phyloP scores from a whole-genome alignment of 2,329 filamentous ascomycete species.

The Diaporthe helianthi region DNA sequence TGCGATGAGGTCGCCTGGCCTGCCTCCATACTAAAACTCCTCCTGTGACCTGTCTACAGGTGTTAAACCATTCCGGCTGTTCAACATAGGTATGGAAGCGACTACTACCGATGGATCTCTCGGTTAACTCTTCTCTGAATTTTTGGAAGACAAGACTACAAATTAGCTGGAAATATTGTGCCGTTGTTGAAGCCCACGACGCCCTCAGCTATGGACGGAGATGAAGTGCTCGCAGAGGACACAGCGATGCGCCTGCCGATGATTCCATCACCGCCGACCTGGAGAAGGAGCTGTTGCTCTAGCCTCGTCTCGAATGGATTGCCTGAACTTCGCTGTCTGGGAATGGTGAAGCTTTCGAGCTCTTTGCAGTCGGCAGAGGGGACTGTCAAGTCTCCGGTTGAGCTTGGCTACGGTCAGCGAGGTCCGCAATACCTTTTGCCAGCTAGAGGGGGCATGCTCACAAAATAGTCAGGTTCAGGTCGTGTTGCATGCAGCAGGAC shows the following conservation, averaged over 20 bases:
- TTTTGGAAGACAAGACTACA: background rate
- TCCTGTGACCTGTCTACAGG: no score
- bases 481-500: background rate
- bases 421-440: background rate
- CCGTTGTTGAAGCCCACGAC: constrained; percentile 30
- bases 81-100: no score
- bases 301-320: constrained; percentile 1
- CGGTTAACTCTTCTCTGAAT: no score
- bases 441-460: background rate
- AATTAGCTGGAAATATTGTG: background rate
- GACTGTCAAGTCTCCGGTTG: constrained; percentile 18
- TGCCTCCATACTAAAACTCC: no score
- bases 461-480: constrained; percentile 14
- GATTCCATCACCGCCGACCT: constrained; percentile 22
- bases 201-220: constrained; percentile 15
- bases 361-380: background rate
- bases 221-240: background rate
- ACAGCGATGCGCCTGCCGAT: constrained; percentile 27
- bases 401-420: background rate
- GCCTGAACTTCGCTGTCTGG: background rate
- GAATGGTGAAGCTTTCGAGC: background rate
- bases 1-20: no score
- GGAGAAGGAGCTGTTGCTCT: constrained; percentile 15
- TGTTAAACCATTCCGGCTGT: no score
- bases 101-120: no score